Evolutionary conservation across 192 early-diverging fungal genomes (phyloP), one percentile per base, ranked within the genome.

Genomic region (Globomyces pollinis-pini): DNA sequence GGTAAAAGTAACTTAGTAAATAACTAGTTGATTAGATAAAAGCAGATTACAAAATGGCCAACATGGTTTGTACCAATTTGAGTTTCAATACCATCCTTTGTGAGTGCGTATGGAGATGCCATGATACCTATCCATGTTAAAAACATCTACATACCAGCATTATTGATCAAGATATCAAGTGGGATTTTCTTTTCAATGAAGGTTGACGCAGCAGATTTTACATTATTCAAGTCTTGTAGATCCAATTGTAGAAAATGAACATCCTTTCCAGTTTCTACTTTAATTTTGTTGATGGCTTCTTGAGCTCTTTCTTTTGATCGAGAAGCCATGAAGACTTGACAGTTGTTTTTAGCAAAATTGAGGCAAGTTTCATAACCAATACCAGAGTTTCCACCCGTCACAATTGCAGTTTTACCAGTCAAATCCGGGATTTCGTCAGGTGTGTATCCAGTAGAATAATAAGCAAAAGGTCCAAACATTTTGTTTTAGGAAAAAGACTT

Each of bases 1-100:
- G 66, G 63, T 1, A 78, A 36, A 0, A 78, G 63, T 20, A 29
- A 20, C 20, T 8, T 39, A n/a, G 72, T 78, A 16, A 78, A 59
- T 12, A 64, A 20, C 44, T 65, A 64, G 59, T n/a, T n/a, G n/a
- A n/a, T n/a, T n/a, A n/a, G n/a, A n/a, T n/a, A n/a, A n/a, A n/a
- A n/a, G n/a, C n/a, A n/a, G n/a, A n/a, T n/a, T n/a, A n/a, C n/a
- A n/a, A n/a, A n/a, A n/a, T 75, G 72, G 21, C 64, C 84, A 28
- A 88, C 50, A 39, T 86, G 81, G 72, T 88, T 88, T 15, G 77
- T 82, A 8, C 72, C 74, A 38, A 85, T 80, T 60, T 86, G 84
- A 50, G 65, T 31, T 68, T 87, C 86, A n/a, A 86, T 79, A 18
- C 76, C 79, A 34, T 88, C 77, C 23, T 53, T 64, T 30, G 77